A percentile compares a stretch with the other conserved stretches of the same genome.
phyloP scores from a whole-genome alignment of 148 eudicot genomes.

The Fagopyrum tataricum region DNA sequence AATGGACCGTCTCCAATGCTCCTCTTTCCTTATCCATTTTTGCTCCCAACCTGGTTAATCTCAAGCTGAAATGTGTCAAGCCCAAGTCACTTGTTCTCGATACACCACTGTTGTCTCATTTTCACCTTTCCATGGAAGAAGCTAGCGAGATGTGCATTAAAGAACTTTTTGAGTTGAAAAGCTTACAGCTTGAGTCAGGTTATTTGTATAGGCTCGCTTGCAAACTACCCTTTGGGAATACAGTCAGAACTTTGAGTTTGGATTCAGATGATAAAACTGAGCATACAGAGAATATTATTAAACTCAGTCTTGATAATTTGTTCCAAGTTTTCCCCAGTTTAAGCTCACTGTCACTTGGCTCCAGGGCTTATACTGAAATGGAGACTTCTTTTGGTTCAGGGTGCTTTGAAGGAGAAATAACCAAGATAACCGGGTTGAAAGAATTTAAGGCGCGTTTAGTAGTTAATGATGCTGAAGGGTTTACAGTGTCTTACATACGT shows the following conservation, averaged over 20 bases:
- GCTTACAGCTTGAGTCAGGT: conserved; percentile 32
- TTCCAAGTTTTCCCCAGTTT: conserved; percentile 37
- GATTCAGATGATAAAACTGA: conserved; percentile 21
- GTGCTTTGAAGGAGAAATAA: conserved; percentile 15
- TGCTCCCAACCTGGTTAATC: conserved; percentile 44
- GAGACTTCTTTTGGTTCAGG: conserved; percentile 30
- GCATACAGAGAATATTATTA: conserved; percentile 14
- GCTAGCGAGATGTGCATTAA: conserved; percentile 23
- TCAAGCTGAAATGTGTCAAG: conserved; percentile 48
- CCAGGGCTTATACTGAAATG: conserved; percentile 38
- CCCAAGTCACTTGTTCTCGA: conserved; percentile 42
- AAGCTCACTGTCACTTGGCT: conserved; percentile 35
- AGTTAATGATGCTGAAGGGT: conserved; percentile 28
- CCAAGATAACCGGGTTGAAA: conserved; percentile 30
- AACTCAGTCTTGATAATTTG: conserved; percentile 26
- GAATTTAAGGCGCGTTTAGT: conserved; percentile 34
- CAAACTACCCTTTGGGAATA: conserved; percentile 27
- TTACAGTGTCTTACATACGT: conserved; percentile 35
- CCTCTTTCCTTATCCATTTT: conserved; percentile 43
- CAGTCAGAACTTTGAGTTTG: conserved; percentile 30
- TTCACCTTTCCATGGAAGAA: conserved; percentile 41
- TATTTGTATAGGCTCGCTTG: conserved; percentile 24
- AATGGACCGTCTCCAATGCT: conserved; percentile 54
- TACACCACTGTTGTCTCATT: conserved; percentile 40
- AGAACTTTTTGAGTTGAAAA: conserved; percentile 32